These are phyloP conservation scores for Sclerotinia borealis DNA, from an alignment of 2,329 filamentous ascomycete species.

Conservation along the genomic window DNA sequence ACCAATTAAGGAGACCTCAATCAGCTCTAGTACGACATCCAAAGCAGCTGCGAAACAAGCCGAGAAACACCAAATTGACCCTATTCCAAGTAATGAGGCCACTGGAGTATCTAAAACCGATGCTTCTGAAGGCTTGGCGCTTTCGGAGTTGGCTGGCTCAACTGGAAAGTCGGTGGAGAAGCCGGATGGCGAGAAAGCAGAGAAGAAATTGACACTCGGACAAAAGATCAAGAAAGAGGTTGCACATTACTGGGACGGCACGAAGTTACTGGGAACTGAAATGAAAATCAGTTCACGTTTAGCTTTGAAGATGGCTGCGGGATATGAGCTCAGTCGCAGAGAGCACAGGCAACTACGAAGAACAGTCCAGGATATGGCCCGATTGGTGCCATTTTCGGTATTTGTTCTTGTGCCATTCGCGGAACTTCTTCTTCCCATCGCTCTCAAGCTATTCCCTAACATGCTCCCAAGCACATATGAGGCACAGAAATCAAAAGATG, in stretches of 20 bases:
- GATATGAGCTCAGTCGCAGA: conserved; percentile 90
- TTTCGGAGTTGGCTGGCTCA: conserved; percentile 57
- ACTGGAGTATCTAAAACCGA: conserved; percentile 32
- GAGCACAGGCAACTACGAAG: conserved; percentile 89
- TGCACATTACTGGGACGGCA: conserved; percentile 97
- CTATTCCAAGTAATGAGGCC: conserved; percentile 21
- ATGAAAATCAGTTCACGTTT: conserved; percentile 87
- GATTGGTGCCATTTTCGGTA: conserved; percentile 90
- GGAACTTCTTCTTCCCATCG: conserved; percentile 84
- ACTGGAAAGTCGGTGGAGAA: conserved; percentile 58
- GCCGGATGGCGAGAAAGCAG: conserved; percentile 61
- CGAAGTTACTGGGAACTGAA: conserved; percentile 87
- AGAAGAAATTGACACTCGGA: conserved; percentile 80
- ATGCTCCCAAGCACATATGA: conserved; percentile 96
- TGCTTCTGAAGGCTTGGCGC: conserved; percentile 28
- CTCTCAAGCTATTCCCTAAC: conserved; percentile 93
- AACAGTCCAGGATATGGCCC: conserved; percentile 88
- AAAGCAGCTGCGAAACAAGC: conserved; percentile 25
- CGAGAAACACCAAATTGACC: conserved; percentile 25
- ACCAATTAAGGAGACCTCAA: conserved; percentile 40
- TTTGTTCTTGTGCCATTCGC: conserved; percentile 97
- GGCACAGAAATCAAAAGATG: conserved; percentile 81
- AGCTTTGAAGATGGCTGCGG: conserved; percentile 94
- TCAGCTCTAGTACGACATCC: conserved; percentile 29
- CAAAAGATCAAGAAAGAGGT: conserved; percentile 94